These are phyloP conservation scores for Coniferiporia sulphurascens DNA, from an alignment of 1,284 basidiomycete genomes.

Conservation along the genomic window DNA sequence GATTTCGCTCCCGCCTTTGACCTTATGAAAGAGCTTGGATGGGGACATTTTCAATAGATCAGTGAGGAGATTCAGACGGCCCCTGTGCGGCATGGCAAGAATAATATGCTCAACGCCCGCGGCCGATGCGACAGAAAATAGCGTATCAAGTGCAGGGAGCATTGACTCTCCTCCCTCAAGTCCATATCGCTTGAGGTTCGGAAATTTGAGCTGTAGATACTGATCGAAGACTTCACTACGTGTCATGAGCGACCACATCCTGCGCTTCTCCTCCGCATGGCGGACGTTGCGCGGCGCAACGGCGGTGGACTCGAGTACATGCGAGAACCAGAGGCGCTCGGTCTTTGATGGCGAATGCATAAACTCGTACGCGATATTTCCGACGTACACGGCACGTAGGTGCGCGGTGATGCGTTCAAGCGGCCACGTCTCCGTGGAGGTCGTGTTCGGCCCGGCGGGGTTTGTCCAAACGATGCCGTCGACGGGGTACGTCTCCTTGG, in stretches of 20 bases:
- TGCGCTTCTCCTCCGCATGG: slow-evolving; percentile 37
- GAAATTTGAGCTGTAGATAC: slow-evolving; percentile 78
- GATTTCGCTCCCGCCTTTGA: slow-evolving; percentile 72
- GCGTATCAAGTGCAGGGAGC: slow-evolving; percentile 75
- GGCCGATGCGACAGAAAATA: slow-evolving; percentile 64
- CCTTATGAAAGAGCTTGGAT: slow-evolving; percentile 76
- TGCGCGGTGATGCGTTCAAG: slow-evolving; percentile 67
- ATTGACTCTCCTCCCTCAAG: slow-evolving; percentile 89
- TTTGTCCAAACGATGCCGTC: slow-evolving; percentile 78
- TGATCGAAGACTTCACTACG: slow-evolving; percentile 79
- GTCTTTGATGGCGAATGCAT: slow-evolving; percentile 81
- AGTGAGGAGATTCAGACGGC: slow-evolving; percentile 84
- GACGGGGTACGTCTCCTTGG: slow-evolving; percentile 56
- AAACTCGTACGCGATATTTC: slow-evolving; percentile 84
- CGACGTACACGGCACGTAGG: slow-evolving; percentile 72
- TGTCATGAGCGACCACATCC: slow-evolving; percentile 65
- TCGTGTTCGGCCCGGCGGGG: slow-evolving; percentile 40
- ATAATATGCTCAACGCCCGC: slow-evolving; percentile 70
- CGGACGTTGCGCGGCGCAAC: slow-evolving; percentile 34
- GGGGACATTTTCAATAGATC: slow-evolving; percentile 66
- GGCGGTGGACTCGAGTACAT: slow-evolving; percentile 67
- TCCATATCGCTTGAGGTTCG: slow-evolving; percentile 80
- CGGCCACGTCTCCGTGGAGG: slow-evolving; percentile 56
- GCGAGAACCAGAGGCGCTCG: slow-evolving; percentile 82
- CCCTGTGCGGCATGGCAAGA: slow-evolving; percentile 81